These are phyloP conservation scores for Euphrasia arctica DNA, from an alignment of 305 asterid genomes.

Conservation along the genomic window DNA sequence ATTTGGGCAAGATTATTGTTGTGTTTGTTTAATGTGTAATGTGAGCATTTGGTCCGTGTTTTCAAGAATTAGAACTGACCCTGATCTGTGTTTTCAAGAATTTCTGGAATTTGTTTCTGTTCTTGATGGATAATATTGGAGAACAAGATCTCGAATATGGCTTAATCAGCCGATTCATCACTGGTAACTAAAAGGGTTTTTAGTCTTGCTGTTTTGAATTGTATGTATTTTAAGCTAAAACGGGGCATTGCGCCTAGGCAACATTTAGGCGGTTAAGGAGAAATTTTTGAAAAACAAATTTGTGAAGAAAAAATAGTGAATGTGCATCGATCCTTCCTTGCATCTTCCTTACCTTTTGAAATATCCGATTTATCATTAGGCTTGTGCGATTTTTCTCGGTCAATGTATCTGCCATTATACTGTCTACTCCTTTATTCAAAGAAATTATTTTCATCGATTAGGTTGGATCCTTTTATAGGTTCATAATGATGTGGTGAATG, in stretches of 20 bases:
- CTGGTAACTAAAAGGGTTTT: not conserved
- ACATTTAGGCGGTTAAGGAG: too few relatives aligned
- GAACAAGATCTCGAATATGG: constrained; percentile 41
- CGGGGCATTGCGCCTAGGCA: too few relatives aligned
- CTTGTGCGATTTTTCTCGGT: not conserved
- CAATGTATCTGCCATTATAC: not conserved
- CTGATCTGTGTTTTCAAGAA: constrained; percentile 31
- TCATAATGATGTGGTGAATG: not conserved
- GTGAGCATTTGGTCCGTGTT: too few relatives aligned
- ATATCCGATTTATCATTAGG: not conserved
- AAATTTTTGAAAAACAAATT: too few relatives aligned
- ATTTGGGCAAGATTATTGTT: constrained; percentile 8
- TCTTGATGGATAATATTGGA: constrained; percentile 14
- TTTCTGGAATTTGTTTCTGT: constrained; percentile 23
- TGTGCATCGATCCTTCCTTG: too few relatives aligned
- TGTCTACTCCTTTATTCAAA: not conserved
- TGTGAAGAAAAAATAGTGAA: too few relatives aligned
- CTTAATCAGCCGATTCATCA: not conserved
- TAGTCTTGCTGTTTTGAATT: too few relatives aligned
- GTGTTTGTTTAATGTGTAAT: not conserved
- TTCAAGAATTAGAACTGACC: constrained; percentile 13
- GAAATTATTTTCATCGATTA: not conserved
- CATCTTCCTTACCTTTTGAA: not conserved
- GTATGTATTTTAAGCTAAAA: too few relatives aligned
- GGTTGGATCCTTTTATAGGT: not conserved